A percentile compares a stretch with the other conserved stretches of the same genome.
Evolutionary conservation across 139 green algal genomes (phyloP).

Genomic region (Penium margaritaceum): DNA sequence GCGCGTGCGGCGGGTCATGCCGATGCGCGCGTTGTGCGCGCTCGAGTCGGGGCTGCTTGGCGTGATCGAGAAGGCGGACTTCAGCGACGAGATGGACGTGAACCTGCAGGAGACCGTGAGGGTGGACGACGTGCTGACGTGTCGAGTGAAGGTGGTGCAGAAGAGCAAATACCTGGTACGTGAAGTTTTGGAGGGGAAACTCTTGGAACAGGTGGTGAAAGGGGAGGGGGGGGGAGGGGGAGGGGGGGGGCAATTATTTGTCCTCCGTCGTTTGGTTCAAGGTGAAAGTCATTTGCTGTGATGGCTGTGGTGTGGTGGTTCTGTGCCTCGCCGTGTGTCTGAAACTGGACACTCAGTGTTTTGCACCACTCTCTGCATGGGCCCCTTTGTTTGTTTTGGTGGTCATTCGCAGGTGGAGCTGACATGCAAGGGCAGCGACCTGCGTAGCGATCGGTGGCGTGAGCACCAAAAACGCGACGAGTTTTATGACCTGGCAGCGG

Average conservation of each 20-base stretch:
- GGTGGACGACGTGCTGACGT: conserved; percentile 26
- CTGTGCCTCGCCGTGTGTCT: too few relatives aligned
- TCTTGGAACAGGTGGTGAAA: too few relatives aligned
- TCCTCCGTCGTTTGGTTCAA: too few relatives aligned
- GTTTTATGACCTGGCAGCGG: conserved; percentile 11
- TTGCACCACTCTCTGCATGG: too few relatives aligned
- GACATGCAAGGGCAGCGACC: conserved; percentile 33
- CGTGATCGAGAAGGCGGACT: conserved; percentile 24
- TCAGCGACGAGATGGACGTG: conserved; percentile 27
- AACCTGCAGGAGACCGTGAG: background rate
- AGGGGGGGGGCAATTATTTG: too few relatives aligned
- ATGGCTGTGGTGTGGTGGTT: too few relatives aligned
- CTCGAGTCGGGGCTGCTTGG: conserved; percentile 32
- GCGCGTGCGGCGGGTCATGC: conserved; percentile 11
- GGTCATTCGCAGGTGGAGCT: conserved; percentile 21
- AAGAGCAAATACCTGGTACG: conserved; percentile 14
- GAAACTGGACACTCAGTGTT: too few relatives aligned
- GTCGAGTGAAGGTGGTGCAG: conserved; percentile 30
- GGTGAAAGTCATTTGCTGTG: too few relatives aligned
- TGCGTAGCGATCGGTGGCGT: conserved; percentile 27
- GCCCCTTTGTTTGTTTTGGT: too few relatives aligned
- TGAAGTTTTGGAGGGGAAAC: too few relatives aligned
- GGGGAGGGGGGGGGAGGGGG: too few relatives aligned
- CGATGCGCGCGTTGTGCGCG: conserved; percentile 19
- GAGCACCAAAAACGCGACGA: conserved; percentile 12